Evolutionary conservation across 169 alveolate species (phyloP).

Genomic region (Perkinsus marinus): DNA sequence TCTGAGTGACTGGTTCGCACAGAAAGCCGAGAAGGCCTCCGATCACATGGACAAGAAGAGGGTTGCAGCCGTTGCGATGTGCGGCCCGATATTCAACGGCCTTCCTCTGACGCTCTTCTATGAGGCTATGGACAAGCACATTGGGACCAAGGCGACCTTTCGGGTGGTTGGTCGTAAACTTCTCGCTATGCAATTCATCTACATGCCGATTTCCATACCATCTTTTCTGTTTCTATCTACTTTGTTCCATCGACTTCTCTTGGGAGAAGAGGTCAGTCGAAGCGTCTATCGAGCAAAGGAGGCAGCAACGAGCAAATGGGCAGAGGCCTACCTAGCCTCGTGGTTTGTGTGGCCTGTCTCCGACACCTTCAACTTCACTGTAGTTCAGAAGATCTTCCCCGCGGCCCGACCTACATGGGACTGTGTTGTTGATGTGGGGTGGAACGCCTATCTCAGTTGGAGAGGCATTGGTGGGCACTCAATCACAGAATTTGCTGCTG

Average conservation of each 20-base stretch:
- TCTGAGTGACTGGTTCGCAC: too few relatives aligned
- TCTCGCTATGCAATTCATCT: conserved; percentile 1
- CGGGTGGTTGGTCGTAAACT: neutral
- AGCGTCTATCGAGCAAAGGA: neutral
- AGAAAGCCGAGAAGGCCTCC: too few relatives aligned
- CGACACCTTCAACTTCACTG: neutral
- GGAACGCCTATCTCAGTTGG: neutral
- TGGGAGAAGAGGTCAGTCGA: neutral
- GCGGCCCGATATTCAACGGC: neutral
- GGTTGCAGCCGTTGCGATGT: neutral
- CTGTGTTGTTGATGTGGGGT: neutral
- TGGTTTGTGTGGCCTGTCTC: neutral
- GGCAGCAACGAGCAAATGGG: neutral
- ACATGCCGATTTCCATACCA: neutral
- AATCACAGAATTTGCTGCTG: too few relatives aligned
- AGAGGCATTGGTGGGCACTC: too few relatives aligned
- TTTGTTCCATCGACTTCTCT: neutral
- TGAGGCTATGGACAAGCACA: neutral
- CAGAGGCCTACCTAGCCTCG: neutral
- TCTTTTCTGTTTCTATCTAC: neutral
- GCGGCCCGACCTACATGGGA: neutral
- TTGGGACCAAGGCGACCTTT: neutral
- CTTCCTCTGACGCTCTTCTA: neutral
- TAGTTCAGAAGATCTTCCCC: neutral
- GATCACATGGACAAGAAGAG: neutral